A percentile compares a stretch with the other conserved stretches of the same genome.
These are phyloP conservation scores for Dittrichia graveolens DNA, from an alignment of 129 eudicot genomes.

Conservation along the genomic window DNA sequence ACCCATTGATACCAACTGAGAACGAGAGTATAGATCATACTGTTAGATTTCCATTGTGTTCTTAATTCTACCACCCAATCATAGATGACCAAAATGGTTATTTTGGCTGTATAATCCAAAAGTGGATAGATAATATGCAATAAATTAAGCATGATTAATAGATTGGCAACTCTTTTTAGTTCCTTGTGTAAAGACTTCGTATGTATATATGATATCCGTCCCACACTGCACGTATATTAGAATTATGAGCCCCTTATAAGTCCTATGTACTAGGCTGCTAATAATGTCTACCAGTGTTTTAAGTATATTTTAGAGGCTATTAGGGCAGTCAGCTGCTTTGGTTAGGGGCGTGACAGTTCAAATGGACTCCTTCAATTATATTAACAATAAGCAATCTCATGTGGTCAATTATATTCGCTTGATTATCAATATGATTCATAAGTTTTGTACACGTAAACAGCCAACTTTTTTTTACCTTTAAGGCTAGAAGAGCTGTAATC, in stretches of 20 bases:
- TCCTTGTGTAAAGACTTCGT: too few relatives aligned
- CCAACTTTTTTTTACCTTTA: constrained; percentile 61
- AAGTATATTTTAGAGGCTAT: not conserved
- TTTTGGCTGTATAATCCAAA: too few relatives aligned
- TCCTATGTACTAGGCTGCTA: not conserved
- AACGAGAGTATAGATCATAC: constrained; percentile 24
- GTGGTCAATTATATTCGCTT: not conserved
- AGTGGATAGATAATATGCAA: too few relatives aligned
- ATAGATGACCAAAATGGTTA: not conserved
- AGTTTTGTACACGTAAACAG: constrained; percentile 22
- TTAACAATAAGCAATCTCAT: too few relatives aligned
- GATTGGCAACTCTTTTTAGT: too few relatives aligned
- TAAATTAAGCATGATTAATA: too few relatives aligned
- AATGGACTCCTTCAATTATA: not conserved
- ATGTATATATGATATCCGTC: too few relatives aligned
- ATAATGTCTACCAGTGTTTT: not conserved
- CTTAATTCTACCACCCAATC: not conserved
- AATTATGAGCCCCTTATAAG: not conserved
- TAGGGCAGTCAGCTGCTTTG: not conserved
- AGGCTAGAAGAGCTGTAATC: constrained; percentile 63
- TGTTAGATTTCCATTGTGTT: constrained; percentile 17
- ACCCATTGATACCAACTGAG: constrained; percentile 90
- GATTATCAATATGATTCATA: constrained; percentile 15
- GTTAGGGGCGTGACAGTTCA: not conserved
- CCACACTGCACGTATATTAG: too few relatives aligned